Evolutionary conservation across 129 eudicot genomes (phyloP).

Genomic region (Heracleum sosnowskyi): DNA sequence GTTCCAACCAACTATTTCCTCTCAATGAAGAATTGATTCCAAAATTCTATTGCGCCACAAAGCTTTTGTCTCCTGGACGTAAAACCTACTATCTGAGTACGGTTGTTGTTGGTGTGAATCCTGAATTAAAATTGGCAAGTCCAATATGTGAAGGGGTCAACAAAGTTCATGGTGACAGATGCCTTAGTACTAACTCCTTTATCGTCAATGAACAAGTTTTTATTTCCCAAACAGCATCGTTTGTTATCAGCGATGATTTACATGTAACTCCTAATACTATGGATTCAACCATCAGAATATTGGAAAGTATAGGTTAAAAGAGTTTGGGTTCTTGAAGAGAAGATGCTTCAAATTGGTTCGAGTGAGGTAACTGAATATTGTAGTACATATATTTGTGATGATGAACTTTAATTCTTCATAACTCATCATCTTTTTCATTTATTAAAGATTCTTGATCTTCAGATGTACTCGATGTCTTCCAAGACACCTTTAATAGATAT

Average conservation of each 20-base stretch:
- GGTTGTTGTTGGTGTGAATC: not conserved
- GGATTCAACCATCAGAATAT: not conserved
- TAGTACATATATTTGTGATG: not conserved
- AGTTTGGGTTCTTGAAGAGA: constrained; percentile 7
- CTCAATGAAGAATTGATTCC: not conserved
- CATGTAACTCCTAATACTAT: constrained; percentile 11
- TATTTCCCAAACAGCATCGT: constrained; percentile 1
- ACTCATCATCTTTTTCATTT: not conserved
- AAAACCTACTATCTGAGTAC: not conserved
- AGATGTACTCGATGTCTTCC: constrained; percentile 27
- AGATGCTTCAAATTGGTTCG: not conserved
- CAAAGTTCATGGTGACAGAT: not conserved
- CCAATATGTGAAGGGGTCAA: constrained; percentile 7
- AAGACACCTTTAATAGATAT: constrained; percentile 27
- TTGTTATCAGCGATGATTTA: not conserved
- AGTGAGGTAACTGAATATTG: not conserved
- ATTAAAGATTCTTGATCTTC: constrained; percentile 21
- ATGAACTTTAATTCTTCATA: not conserved
- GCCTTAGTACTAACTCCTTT: not conserved
- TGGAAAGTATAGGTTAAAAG: not conserved
- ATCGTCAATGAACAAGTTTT: constrained; percentile 15
- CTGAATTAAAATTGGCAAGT: not conserved
- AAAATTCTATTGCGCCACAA: not conserved
- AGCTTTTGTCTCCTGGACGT: not conserved
- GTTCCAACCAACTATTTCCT: not conserved